phyloP scores from a whole-genome alignment of 169 alveolate species.

The Theileria orientalis region DNA sequence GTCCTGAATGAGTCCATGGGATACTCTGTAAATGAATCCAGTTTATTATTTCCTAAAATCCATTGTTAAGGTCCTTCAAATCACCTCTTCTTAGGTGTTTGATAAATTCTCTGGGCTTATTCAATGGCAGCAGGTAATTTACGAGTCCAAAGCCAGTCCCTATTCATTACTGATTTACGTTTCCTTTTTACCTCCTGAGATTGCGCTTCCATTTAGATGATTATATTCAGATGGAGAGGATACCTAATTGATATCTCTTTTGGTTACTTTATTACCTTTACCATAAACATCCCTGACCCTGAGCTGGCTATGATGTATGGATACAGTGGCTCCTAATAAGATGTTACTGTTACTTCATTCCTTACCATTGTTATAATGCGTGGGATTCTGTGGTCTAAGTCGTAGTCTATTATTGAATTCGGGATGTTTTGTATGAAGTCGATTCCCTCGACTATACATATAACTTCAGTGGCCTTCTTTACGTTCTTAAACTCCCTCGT shows the following conservation, averaged over 20 bases:
- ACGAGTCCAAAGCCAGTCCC: constrained; percentile 37
- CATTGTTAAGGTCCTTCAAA: background rate
- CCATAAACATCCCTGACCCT: constrained; percentile 55
- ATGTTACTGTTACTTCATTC: background rate
- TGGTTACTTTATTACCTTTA: constrained; percentile 17
- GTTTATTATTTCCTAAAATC: constrained; percentile 16
- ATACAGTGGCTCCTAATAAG: constrained; percentile 7
- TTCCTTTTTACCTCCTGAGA: constrained; percentile 32
- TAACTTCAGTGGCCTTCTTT: constrained; percentile 22
- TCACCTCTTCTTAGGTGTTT: constrained; percentile 9
- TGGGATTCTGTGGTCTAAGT: constrained; percentile 9
- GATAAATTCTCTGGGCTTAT: background rate
- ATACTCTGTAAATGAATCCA: constrained; percentile 7
- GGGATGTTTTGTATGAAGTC: constrained; percentile 9
- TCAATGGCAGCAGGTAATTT: constrained; percentile 10
- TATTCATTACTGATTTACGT: background rate
- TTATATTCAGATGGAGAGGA: constrained; percentile 4
- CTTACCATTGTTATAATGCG: constrained; percentile 9
- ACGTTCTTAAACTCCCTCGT: constrained; percentile 6
- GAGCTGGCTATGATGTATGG: constrained; percentile 50
- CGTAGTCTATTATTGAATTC: constrained; percentile 13
- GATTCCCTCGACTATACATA: constrained; percentile 34
- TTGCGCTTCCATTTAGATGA: constrained; percentile 47
- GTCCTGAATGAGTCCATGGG: background rate
- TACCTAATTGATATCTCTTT: constrained; percentile 7